Evolutionary conservation across 1,284 basidiomycete species (phyloP).

Genomic region (Ceratobasidium sp.): DNA sequence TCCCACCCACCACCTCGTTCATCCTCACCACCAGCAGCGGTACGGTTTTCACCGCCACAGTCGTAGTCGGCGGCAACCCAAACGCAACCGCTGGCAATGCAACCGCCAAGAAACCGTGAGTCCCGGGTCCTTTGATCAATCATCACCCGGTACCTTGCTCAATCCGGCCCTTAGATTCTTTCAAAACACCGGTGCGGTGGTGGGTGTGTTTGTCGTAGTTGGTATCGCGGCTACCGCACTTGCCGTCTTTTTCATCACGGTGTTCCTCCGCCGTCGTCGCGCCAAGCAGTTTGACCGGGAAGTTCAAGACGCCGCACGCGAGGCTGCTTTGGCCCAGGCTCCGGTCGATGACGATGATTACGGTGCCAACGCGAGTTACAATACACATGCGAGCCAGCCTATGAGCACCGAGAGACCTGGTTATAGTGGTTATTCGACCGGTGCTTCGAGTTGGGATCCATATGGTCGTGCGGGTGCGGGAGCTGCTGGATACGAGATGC

Average conservation of each 20-base stretch:
- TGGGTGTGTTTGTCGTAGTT: slow-evolving; percentile 49
- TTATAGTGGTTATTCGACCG: slow-evolving; percentile 7
- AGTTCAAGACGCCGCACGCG: slow-evolving; percentile 46
- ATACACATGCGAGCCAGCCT: slow-evolving; percentile 32
- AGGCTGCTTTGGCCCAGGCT: slow-evolving; percentile 36
- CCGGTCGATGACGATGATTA: slow-evolving; percentile 41
- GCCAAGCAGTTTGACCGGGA: slow-evolving; percentile 46
- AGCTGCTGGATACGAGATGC: slow-evolving; percentile 38
- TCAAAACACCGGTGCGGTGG: slow-evolving; percentile 50
- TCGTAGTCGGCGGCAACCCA: slow-evolving; percentile 5
- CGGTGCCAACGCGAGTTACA: slow-evolving; percentile 20
- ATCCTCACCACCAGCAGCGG: slow-evolving; percentile 23
- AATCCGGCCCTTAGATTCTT: slow-evolving; percentile 45
- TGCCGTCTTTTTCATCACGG: slow-evolving; percentile 46
- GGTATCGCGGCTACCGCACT: slow-evolving; percentile 47
- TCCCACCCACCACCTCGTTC: background rate
- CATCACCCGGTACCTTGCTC: background rate
- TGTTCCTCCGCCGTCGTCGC: slow-evolving; percentile 46
- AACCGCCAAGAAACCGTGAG: slow-evolving; percentile 38
- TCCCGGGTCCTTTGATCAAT: slow-evolving; percentile 2
- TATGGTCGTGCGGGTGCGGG: slow-evolving; percentile 17
- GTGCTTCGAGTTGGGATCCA: slow-evolving; percentile 29
- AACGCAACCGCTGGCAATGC: background rate
- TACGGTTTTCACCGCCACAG: slow-evolving; percentile 17
- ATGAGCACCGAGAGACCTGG: slow-evolving; percentile 30